Evolutionary conservation across 1,284 basidiomycete species (phyloP), one percentile per base, ranked within the genome.

Genomic region (Cerrena zonata): DNA sequence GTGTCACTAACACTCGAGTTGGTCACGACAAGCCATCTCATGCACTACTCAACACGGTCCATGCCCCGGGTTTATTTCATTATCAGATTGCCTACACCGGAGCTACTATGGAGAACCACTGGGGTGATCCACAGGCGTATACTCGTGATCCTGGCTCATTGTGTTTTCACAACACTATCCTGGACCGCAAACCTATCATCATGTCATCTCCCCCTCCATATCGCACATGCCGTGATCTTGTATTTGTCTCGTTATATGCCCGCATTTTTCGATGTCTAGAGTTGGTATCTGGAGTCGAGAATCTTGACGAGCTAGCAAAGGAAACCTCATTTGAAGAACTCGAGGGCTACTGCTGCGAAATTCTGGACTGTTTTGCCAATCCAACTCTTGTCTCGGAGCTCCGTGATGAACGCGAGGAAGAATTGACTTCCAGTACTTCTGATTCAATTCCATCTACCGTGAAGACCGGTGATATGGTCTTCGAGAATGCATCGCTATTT

Each of bases 31-130:
- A 45, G 2, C 63, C 64, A 1, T 59, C 56, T 25, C 44, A 50
- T 11, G 64, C 63, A 0, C 65, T 65, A 27, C 55, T 60, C 0
- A 64, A 65, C 55, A 58, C 54, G 0, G 57, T 61, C 1, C 66
- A 60, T 53, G 56, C 67, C 5, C 66, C 67, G 0, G 72, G 70
- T 0, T 55, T 74, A 2, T 74, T 73, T 53, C 72, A 73, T 50
- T 59, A 58, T 18, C 67, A 72, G 52, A 69, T 73, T 42, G 63
- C 70, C 1, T 62, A 63, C 7, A 56, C 61, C 2, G 60, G 64
- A 41, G 66, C 67, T 0, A 34, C 66, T 4, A 45, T 75, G 3
- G 48, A 61, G 5, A 54, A 45, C 0, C 56, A 59, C 46, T 57
- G 34, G 27, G 58, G 56, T 1, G 45, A 52, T 19, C 46, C 51